A percentile compares a stretch with the other conserved stretches of the same genome.
phyloP scores from a whole-genome alignment of 768 basidiomycete genomes.

The Pleurotus eryngii region DNA sequence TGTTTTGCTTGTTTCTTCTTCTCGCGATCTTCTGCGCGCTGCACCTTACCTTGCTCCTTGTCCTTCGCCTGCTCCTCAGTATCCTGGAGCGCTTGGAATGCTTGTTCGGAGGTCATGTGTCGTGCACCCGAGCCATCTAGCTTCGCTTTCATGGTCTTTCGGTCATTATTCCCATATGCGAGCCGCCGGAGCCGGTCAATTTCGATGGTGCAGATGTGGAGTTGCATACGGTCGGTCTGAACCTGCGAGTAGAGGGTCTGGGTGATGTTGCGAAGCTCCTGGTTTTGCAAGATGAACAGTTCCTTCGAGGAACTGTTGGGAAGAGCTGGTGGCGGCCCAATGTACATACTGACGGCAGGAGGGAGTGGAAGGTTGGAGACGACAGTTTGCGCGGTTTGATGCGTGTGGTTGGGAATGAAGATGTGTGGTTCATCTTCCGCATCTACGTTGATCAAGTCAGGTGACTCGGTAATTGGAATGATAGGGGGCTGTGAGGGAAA shows the following conservation, averaged over 20 bases:
- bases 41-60: too few relatives aligned
- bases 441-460: background rate
- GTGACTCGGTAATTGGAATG: background rate
- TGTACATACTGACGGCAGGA: too few relatives aligned
- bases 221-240: background rate
- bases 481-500: background rate
- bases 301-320: background rate
- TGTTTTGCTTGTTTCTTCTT: too few relatives aligned
- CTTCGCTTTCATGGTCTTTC: too few relatives aligned
- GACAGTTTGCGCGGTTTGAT: background rate
- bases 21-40: too few relatives aligned
- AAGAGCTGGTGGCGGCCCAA: background rate
- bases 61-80: background rate
- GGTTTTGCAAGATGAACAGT: background rate
- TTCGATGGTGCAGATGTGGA: background rate
- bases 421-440: background rate
- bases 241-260: background rate
- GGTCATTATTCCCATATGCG: background rate
- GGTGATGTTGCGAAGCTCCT: background rate
- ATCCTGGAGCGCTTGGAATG: background rate
- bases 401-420: background rate
- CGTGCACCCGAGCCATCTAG: background rate
- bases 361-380: background rate
- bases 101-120: background rate
- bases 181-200: background rate